Conservation (phyloP, 2,329 filamentous ascomycete species). For the Acrodontium crateriforme region DNA sequence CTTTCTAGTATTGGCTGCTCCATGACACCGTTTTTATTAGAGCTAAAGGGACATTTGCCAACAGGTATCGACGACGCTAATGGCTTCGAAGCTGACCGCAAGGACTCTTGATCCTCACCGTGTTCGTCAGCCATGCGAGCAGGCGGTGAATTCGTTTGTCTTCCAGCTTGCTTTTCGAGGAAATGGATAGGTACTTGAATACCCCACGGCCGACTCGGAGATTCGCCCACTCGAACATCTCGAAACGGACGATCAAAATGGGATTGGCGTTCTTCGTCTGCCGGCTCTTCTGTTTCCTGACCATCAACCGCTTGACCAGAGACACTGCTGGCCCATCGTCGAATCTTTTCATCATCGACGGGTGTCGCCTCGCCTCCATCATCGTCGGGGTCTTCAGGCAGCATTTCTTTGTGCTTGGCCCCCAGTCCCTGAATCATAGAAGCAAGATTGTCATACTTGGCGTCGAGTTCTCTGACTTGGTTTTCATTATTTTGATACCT, state of each 20-base stretch:
- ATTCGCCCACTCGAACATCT: conserved; percentile 86
- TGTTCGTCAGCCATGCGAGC: conserved; percentile 3
- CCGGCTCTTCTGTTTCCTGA: conserved; percentile 25
- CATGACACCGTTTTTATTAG: conserved; percentile 5
- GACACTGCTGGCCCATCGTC: conserved; percentile 74
- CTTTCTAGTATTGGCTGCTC: too few species aligned
- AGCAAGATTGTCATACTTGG: conserved; percentile 82
- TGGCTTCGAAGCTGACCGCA: conserved; percentile 2
- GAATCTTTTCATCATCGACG: conserved; percentile 47
- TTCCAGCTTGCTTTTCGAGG: conserved; percentile 25
- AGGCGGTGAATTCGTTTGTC: conserved; percentile 36
- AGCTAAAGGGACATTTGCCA: conserved; percentile 9
- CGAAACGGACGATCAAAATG: conserved; percentile 77
- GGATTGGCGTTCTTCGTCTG: conserved; percentile 48
- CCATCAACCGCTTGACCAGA: conserved; percentile 39
- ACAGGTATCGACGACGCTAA: background rate
- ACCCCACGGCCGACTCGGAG: conserved; percentile 84
- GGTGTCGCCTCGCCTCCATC: conserved; percentile 28
- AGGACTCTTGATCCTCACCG: too few species aligned
- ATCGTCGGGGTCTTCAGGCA: conserved; percentile 44
- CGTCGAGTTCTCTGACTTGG: conserved; percentile 76
- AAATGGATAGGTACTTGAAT: conserved; percentile 60
- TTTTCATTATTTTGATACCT: conserved; percentile 78
- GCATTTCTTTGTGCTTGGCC: conserved; percentile 73
- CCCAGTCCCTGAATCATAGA: conserved; percentile 91